Evolutionary conservation across 2,329 filamentous ascomycete species (phyloP).

Genomic region (Beauveria pseudobassiana): DNA sequence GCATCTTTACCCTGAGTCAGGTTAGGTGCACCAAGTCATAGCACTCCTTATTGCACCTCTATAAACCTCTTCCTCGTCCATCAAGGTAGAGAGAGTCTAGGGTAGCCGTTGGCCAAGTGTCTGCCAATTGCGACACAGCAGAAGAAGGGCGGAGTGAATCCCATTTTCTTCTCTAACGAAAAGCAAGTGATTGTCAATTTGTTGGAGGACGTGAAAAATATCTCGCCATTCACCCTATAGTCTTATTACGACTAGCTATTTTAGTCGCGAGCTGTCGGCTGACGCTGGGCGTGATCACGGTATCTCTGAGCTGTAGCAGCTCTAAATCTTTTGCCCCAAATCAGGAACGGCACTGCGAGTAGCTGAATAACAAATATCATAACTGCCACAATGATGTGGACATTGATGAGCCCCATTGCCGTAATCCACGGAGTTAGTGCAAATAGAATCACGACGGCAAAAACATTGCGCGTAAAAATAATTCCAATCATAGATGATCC

Average conservation of each 20-base stretch:
- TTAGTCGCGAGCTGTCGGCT: neutral
- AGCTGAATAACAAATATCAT: slow-evolving; percentile 19
- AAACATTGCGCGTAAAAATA: slow-evolving; percentile 24
- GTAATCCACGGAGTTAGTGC: slow-evolving; percentile 24
- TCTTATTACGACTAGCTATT: neutral
- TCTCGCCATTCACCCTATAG: neutral
- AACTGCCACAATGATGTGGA: slow-evolving; percentile 21
- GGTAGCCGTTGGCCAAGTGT: no score
- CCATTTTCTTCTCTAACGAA: no score
- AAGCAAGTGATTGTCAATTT: no score
- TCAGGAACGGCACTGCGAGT: slow-evolving; percentile 22
- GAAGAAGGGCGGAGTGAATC: no score
- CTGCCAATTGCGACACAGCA: no score
- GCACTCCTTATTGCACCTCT: slow-evolving; percentile 4
- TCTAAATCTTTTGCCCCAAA: slow-evolving; percentile 23
- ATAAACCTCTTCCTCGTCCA: slow-evolving; percentile 6
- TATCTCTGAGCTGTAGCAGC: neutral
- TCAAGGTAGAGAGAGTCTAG: neutral
- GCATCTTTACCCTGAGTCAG: neutral
- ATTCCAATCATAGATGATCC: slow-evolving; percentile 23
- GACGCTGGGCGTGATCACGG: neutral
- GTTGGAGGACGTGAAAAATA: no score
- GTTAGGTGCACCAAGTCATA: slow-evolving; percentile 1
- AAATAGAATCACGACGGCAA: slow-evolving; percentile 23
- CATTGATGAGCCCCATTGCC: slow-evolving; percentile 22